Evolutionary conservation across 352 stramenopile species (phyloP).

Genomic region (Globisporangium spinosum): DNA sequence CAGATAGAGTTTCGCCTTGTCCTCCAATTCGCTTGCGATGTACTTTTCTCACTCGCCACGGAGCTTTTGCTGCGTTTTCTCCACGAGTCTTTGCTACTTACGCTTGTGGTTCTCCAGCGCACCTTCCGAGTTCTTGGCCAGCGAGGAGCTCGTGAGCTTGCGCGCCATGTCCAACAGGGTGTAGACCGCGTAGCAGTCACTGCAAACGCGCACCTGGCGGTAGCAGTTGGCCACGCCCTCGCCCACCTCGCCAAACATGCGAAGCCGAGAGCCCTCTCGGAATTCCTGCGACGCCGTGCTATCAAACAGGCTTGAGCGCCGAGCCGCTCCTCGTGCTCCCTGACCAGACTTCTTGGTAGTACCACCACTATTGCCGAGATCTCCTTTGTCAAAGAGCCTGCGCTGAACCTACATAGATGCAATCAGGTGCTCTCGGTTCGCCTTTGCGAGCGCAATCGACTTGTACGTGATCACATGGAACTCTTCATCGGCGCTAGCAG

Average conservation of each 20-base stretch:
- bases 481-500: slow-evolving; percentile 15
- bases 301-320: slow-evolving; percentile 37
- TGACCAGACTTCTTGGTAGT: not conserved
- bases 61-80: slow-evolving; percentile 23
- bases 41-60: slow-evolving; percentile 44
- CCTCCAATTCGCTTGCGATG: slow-evolving; percentile 34
- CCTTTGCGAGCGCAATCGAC: slow-evolving; percentile 70
- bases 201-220: slow-evolving; percentile 80
- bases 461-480: slow-evolving; percentile 69
- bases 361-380: not conserved
- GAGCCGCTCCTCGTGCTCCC: not conserved
- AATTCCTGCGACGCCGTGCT: slow-evolving; percentile 51
- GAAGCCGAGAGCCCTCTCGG: slow-evolving; percentile 43
- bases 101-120: slow-evolving; percentile 22
- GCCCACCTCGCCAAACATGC: slow-evolving; percentile 46
- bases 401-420: slow-evolving; percentile 14
- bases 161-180: slow-evolving; percentile 73
- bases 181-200: slow-evolving; percentile 86
- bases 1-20: slow-evolving; percentile 56
- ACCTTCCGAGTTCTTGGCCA: slow-evolving; percentile 18
- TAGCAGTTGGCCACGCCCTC: slow-evolving; percentile 76
- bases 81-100: slow-evolving; percentile 13
- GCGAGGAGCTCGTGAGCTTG: slow-evolving; percentile 19
- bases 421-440: slow-evolving; percentile 46
- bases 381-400: not conserved